Conservation (phyloP, 2,329 filamentous ascomycete species). For the Botrytis fabae region DNA sequence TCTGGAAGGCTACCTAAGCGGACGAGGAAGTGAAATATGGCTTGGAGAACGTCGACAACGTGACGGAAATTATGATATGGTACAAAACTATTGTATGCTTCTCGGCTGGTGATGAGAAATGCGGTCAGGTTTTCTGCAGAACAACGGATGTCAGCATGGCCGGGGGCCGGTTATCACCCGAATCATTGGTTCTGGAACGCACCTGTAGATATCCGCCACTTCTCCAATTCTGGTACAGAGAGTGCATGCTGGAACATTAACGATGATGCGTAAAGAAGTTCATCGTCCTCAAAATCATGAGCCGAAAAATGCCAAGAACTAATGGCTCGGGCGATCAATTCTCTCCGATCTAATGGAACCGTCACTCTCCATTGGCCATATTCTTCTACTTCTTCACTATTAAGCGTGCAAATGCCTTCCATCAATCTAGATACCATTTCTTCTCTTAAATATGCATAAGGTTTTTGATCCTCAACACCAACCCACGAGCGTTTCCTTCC, state of each 20-base stretch:
- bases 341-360: conserved; percentile 64
- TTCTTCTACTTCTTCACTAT: conserved; percentile 57
- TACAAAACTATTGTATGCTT: conserved; percentile 95
- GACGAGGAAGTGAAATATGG: conserved; percentile 85
- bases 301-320: conserved; percentile 86
- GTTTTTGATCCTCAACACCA: conserved; percentile 78
- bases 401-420: conserved; percentile 79
- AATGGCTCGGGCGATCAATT: conserved; percentile 62
- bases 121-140: conserved; percentile 71
- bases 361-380: conserved; percentile 65
- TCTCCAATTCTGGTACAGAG: conserved; percentile 74
- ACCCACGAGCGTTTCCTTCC: conserved; percentile 90
- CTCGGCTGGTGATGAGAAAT: conserved; percentile 84
- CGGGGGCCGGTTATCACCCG: conserved; percentile 32
- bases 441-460: conserved; percentile 86
- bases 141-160: conserved; percentile 45
- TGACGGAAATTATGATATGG: conserved; percentile 99
- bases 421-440: conserved; percentile 92
- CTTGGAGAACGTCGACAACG: conserved; percentile 93
- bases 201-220: conserved; percentile 79
- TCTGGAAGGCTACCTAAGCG: conserved; percentile 73
- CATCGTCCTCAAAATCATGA: conserved; percentile 86
- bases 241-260: conserved; percentile 90
- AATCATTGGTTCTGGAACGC: conserved; percentile 42
- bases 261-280: conserved; percentile 81